Evolutionary conservation across 1,284 basidiomycete species (phyloP), one percentile per base, ranked within the genome.

Genomic region (Cryptococcus sp.): DNA sequence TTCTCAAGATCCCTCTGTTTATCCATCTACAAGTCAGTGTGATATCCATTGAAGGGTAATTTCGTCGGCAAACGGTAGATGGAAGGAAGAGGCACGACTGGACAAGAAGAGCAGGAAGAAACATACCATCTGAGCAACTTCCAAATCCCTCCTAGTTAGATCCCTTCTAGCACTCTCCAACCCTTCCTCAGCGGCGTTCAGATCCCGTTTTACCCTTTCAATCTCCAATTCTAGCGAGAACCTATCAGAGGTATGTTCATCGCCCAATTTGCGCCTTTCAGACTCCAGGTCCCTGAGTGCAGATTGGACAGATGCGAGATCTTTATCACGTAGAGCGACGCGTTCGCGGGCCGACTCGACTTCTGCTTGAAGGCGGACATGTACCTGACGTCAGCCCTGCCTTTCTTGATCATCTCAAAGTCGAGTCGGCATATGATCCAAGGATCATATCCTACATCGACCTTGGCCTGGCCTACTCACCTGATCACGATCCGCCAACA

Each of bases 191-290:
- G 86, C 80, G 7, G 86, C 78, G 58, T 85, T 83, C 21, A 96
- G 69, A 69, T 98, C 94, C 28, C 92, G 82, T 68, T 87, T 86
- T 45, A 94, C 78, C 1, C 91, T 79, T 62, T 97, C 93, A 3
- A 91, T 81, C 73, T 98, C 93, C 23, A 97, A 81, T 71, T 96
- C 88, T 37, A 98, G 77, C 0, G 88, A 88, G 77, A 91, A 90
- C 51, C 85, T 81, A 45, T 91, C 87, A 10, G 85, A 86, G 1
- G 86, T 86, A 62, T 87, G 86, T 25, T 84, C 80, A 75, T 91
- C 87, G 36, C 90, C 90, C 4, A 85, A 77, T 55, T 85, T 82
- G 75, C 84, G 84, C 4, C 73, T 62, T 52, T 80, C 77, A 45
- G 70, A 68, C 49, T 80, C 77, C 24, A 80, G 66, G 0, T 77